These are phyloP conservation scores for Camelina neglecta DNA, from an alignment of 345 rosid species.

Conservation along the genomic window DNA sequence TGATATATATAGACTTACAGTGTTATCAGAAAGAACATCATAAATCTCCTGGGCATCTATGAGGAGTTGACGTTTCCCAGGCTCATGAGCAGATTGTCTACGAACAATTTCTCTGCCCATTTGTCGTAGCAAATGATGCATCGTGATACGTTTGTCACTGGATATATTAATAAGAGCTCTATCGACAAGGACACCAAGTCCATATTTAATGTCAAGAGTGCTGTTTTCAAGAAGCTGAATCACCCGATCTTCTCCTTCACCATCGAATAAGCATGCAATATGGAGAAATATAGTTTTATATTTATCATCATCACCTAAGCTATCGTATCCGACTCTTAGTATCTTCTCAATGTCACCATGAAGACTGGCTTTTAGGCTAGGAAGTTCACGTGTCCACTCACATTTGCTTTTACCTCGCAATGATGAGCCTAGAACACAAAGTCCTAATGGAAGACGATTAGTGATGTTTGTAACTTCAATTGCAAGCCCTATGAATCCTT, in stretches of 20 bases:
- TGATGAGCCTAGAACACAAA: slow-evolving; percentile 22
- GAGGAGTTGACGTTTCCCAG: not conserved
- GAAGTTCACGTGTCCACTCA: slow-evolving; percentile 3
- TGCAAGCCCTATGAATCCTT: slow-evolving; percentile 17
- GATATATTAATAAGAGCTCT: not conserved
- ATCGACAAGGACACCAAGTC: slow-evolving; percentile 1
- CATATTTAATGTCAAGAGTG: not conserved
- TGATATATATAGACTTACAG: not conserved
- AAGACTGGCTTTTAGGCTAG: not conserved
- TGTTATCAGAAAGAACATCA: not conserved
- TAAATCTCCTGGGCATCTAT: not conserved
- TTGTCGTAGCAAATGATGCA: slow-evolving; percentile 10
- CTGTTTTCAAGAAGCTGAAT: not conserved
- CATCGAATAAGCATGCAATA: slow-evolving; percentile 15
- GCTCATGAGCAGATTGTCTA: not conserved
- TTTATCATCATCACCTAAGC: not conserved
- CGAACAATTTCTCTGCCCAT: not conserved
- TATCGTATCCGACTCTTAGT: slow-evolving; percentile 10
- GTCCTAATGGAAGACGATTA: slow-evolving; percentile 26
- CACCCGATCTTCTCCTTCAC: slow-evolving; percentile 8
- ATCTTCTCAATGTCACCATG: not conserved
- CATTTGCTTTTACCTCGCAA: not conserved
- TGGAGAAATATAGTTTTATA: slow-evolving; percentile 9
- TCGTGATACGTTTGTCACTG: not conserved
- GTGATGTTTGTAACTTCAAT: not conserved